phyloP scores from a whole-genome alignment of 1,139 yeast species.

The Lodderomyces orthopsilosis region DNA sequence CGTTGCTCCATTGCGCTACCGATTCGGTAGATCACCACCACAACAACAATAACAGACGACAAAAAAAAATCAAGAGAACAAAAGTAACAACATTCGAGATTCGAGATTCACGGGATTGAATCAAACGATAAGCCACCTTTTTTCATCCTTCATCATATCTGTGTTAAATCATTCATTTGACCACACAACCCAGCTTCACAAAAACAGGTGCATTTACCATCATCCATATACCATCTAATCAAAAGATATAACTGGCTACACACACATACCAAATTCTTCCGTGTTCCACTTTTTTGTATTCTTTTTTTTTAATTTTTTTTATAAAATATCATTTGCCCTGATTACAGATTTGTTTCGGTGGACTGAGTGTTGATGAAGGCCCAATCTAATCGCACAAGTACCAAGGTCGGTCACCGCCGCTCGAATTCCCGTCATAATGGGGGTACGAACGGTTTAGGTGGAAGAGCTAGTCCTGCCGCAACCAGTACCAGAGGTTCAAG shows the following conservation, averaged over 20 bases:
- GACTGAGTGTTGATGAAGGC: background rate
- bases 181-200: background rate
- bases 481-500: background rate
- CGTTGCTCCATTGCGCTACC: too few species aligned
- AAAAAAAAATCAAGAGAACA: too few species aligned
- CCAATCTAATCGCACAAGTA: slow-evolving; percentile 21
- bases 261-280: background rate
- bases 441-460: background rate
- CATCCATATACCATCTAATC: background rate
- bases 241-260: background rate
- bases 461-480: background rate
- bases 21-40: too few species aligned
- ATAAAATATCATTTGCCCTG: background rate
- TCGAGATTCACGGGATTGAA: background rate
- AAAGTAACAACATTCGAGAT: too few species aligned
- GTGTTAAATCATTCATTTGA: slow-evolving; percentile 2
- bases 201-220: background rate
- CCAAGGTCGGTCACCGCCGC: slow-evolving; percentile 28
- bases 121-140: background rate
- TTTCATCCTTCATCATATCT: background rate
- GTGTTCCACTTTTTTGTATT: background rate
- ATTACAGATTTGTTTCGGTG: background rate
- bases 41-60: too few species aligned
- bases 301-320: slow-evolving; percentile 1
- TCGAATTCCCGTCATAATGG: slow-evolving; percentile 21